Evolutionary conservation across 208 protist genomes (phyloP), one percentile per base, ranked within the genome.

Genomic region (Leishmania mexicana): DNA sequence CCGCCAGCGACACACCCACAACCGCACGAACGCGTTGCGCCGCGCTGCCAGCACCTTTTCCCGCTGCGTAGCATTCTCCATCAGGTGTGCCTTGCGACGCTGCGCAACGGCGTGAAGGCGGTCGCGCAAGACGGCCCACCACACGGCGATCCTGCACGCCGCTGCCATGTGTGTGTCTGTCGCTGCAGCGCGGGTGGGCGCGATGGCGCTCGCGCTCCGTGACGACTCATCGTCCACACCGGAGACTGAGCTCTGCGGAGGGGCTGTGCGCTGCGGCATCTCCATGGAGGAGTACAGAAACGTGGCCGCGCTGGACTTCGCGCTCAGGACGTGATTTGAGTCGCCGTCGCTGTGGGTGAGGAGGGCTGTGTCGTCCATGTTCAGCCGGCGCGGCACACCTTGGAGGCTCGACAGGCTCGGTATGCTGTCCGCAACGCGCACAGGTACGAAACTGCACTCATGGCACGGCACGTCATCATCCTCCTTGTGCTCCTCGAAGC

Each of bases 1-100:
- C 0, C 85, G 85, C 24, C 81, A 75, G 35, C 90, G 90, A 72
- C 79, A 79, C 53, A 91, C 71, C 40, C 84, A 72, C 35, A 68
- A 35, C 51, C 85, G 78, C n/a, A 93, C 64, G 51, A 90, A 90
- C 17, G 68, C 71, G 28, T 58, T 35, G 7, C 89, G 79, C 1
- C 90, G 88, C 21, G 62, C 78, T 76, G 81, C 83, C 7, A 86
- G 45, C 70, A 91, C 88, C 0, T 68, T 28, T 40, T 65, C 54
- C 28, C 81, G 79, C 79, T 90, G 90, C 54, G 35, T 51, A 17
- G n/a, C 75, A 53, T 76, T 83, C 31, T 80, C 68, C 15, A n/a
- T 47, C n/a, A 49, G 85, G 45, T 85, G 80, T 45, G 58, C 49
- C n/a, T 51, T 53, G 62, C 49, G 75, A 47, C 75, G 77, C 64